These are phyloP conservation scores for Rhodotorula mucilaginosa DNA, from an alignment of 1,284 basidiomycete genomes.

Conservation along the genomic window DNA sequence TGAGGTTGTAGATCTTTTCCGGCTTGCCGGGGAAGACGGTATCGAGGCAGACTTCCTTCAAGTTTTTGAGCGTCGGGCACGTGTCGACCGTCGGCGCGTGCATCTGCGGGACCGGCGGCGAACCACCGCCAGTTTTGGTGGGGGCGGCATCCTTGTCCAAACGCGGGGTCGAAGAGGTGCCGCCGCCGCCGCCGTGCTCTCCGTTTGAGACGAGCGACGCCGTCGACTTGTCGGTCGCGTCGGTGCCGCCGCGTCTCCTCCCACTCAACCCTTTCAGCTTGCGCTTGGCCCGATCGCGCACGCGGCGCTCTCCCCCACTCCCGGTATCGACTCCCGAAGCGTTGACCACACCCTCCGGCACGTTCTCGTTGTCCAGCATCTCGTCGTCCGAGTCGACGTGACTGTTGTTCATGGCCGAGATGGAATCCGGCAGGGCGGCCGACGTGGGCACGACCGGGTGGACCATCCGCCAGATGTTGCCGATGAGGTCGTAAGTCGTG, in stretches of 20 bases:
- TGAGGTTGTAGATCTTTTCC: slow-evolving; percentile 91
- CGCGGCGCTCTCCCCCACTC: neutral
- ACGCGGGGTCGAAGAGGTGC: neutral
- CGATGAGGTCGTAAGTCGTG: slow-evolving; percentile 91
- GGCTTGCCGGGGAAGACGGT: slow-evolving; percentile 73
- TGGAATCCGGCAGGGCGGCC: slow-evolving; percentile 44
- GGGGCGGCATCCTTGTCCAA: slow-evolving; percentile 5
- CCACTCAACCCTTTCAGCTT: slow-evolving; percentile 40
- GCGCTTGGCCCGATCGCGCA: slow-evolving; percentile 40
- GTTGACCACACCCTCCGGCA: slow-evolving; percentile 4
- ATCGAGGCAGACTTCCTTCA: slow-evolving; percentile 39
- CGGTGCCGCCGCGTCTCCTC: slow-evolving; percentile 36
- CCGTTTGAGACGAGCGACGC: neutral
- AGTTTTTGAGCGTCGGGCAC: slow-evolving; percentile 38
- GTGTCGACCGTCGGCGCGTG: slow-evolving; percentile 34
- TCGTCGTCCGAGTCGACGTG: slow-evolving; percentile 42
- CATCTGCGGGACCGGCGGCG: neutral
- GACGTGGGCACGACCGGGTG: slow-evolving; percentile 67
- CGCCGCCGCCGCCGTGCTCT: neutral
- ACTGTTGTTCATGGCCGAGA: slow-evolving; percentile 5
- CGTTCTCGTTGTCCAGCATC: slow-evolving; percentile 26
- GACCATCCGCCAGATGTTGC: slow-evolving; percentile 91
- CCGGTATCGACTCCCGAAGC: slow-evolving; percentile 6
- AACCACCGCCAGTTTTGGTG: slow-evolving; percentile 2
- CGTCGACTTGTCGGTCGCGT: slow-evolving; percentile 2